Base-by-base conservation (phyloP, 2,329 filamentous ascomycete species). In the Diplocarpon mali region DNA sequence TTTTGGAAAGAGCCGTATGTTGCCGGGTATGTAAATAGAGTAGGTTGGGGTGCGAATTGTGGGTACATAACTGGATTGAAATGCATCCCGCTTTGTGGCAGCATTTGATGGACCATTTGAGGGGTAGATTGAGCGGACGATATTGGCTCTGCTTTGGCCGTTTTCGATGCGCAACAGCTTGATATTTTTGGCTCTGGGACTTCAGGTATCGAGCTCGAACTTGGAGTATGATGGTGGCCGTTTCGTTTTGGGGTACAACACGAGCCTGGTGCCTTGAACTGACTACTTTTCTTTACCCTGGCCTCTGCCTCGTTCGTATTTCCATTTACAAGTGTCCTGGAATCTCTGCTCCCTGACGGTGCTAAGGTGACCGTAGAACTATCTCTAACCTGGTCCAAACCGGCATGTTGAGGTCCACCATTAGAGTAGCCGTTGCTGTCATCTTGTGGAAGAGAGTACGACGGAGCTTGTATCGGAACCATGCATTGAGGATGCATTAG, bases 1-100 rank as follows among this genome's bases (percentile, higher is more conserved):
- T 75, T 71, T 51, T 72, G 64, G 52, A 67, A 75, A 0, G 73
- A 75, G 7, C 73, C 73, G 55, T 72, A 74, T 16, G 72, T 67
- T 2, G 72, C 64, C 4, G 73, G 72, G 40, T 75, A 75, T 8
- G 69, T 69, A 50, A 72, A 75, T 13, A 73, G 61, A 13, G 66
- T 69, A 2, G 66, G 65, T 30, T 69, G 67, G 5, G 64, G 55
- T n/a, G 48, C 14, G 35, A 54, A 59, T 29, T 55, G 52, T 14
- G 42, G 45, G 30, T 55, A 57, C 10, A 55, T 35, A 13, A 34
- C 29, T 16, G 50, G 46, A 20, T 48, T 46, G 31, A 53, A 57
- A 9, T 51, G 27, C n/a, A 58, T 49, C 14, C 49, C 49, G 38
- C 52, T 54, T 27, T 52, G 53, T 30, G 52, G 45, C 20, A 52